Evolutionary conservation across 169 alveolate genomes (phyloP).

Genomic region (Toxoplasma gondii): DNA sequence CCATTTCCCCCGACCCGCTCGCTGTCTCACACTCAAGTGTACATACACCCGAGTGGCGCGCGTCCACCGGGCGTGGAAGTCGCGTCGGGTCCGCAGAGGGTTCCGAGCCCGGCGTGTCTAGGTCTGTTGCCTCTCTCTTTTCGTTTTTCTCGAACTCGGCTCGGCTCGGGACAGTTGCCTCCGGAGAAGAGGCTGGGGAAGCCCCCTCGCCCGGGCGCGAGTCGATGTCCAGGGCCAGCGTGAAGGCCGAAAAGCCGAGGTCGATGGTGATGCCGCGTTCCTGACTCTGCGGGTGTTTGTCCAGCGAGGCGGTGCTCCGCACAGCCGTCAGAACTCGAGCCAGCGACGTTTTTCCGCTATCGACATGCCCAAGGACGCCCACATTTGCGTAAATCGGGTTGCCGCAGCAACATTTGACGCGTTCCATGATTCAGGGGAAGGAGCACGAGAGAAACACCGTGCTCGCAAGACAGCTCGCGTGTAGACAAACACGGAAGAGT

Average conservation of each 20-base stretch:
- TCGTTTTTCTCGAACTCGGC: too few species aligned
- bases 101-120: too few species aligned
- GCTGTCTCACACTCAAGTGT: not conserved
- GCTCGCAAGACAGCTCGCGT: too few species aligned
- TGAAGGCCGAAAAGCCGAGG: constrained; percentile 92
- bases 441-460: not conserved
- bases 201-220: not conserved
- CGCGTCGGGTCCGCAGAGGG: too few species aligned
- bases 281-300: constrained; percentile 90
- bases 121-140: too few species aligned
- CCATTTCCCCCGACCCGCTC: not conserved
- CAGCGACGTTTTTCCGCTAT: constrained; percentile 92
- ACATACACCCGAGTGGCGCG: not conserved
- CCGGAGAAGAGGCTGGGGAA: not conserved
- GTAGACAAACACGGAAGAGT: not conserved
- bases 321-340: constrained; percentile 71
- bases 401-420: constrained; percentile 10
- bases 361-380: constrained; percentile 95
- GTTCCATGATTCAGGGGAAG: not conserved
- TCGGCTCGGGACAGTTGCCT: not conserved
- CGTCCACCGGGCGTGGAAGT: not conserved
- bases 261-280: constrained; percentile 93
- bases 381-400: constrained; percentile 73
- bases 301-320: constrained; percentile 91
- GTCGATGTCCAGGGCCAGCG: constrained; percentile 64